A percentile compares a stretch with the other conserved stretches of the same genome.
These are phyloP conservation scores for Rhizoclosmatium globosum DNA, from an alignment of 192 early-diverging fungal genomes.

Conservation along the genomic window DNA sequence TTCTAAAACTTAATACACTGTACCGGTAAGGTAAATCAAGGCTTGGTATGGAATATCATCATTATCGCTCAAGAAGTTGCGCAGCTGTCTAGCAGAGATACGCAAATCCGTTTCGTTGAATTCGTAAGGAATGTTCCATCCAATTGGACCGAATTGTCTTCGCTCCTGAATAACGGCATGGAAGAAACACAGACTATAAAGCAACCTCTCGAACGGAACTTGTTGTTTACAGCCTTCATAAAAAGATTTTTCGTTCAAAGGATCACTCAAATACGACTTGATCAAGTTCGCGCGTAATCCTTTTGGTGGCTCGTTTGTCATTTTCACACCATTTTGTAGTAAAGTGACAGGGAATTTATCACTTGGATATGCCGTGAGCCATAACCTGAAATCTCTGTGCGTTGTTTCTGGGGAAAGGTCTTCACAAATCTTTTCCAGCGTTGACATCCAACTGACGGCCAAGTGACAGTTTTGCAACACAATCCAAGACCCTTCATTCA, in stretches of 20 bases:
- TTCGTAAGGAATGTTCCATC: conserved; percentile 73
- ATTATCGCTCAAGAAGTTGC: conserved; percentile 68
- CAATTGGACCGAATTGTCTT: conserved; percentile 67
- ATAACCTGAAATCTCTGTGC: conserved; percentile 62
- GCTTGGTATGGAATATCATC: conserved; percentile 66
- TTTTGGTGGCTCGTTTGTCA: conserved; percentile 69
- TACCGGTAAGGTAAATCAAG: conserved; percentile 62
- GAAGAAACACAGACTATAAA: conserved; percentile 68
- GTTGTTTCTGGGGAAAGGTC: conserved; percentile 62
- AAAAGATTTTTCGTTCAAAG: conserved; percentile 65
- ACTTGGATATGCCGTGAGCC: conserved; percentile 65
- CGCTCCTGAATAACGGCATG: conserved; percentile 70
- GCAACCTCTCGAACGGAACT: conserved; percentile 57
- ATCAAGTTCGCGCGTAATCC: conserved; percentile 61
- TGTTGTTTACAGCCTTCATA: conserved; percentile 69
- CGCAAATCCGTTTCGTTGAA: conserved; percentile 69
- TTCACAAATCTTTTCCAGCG: conserved; percentile 68
- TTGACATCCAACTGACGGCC: conserved; percentile 71
- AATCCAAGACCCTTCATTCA: conserved; percentile 65
- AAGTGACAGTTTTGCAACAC: conserved; percentile 71
- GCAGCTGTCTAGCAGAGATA: conserved; percentile 67
- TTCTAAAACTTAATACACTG: conserved; percentile 40
- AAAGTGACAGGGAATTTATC: conserved; percentile 68
- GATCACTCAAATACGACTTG: conserved; percentile 63
- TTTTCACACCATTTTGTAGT: conserved; percentile 70